phyloP scores from a whole-genome alignment of 148 eudicot species.

The Arctostaphylos glauca region DNA sequence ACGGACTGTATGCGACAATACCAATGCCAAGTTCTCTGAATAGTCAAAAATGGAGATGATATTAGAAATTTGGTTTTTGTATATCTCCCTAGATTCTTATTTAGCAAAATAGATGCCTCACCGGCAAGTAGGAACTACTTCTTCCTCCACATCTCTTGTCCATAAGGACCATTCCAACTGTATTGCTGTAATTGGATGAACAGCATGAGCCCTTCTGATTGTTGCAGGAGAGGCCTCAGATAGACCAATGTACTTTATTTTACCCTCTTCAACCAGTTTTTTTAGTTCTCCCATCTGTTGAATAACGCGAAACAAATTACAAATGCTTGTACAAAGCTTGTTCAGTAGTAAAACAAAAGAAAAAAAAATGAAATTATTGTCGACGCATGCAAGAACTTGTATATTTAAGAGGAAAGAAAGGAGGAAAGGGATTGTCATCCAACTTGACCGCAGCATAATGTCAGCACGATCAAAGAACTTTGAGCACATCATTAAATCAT shows the following conservation, averaged over 20 bases:
- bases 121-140: constrained; percentile 27
- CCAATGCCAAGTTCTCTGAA: constrained; percentile 26
- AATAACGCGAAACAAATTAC: background rate
- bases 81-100: background rate
- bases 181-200: constrained; percentile 20
- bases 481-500: background rate
- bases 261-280: constrained; percentile 26
- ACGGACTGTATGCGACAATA: constrained; percentile 20
- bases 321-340: background rate
- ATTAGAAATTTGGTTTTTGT: background rate
- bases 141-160: constrained; percentile 22
- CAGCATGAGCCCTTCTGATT: constrained; percentile 24
- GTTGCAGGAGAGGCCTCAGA: constrained; percentile 25
- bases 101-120: background rate
- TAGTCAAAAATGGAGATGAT: background rate
- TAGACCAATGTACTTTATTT: constrained; percentile 23
- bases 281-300: constrained; percentile 25
- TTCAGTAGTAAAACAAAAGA: background rate
- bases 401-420: background rate
- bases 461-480: background rate
- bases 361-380: background rate
- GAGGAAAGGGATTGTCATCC: background rate
- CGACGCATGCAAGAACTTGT: background rate
- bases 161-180: constrained; percentile 29
- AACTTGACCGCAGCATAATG: background rate